Conservation (phyloP, 805 yeast genomes). For the Scheffersomyces lignosus region DNA sequence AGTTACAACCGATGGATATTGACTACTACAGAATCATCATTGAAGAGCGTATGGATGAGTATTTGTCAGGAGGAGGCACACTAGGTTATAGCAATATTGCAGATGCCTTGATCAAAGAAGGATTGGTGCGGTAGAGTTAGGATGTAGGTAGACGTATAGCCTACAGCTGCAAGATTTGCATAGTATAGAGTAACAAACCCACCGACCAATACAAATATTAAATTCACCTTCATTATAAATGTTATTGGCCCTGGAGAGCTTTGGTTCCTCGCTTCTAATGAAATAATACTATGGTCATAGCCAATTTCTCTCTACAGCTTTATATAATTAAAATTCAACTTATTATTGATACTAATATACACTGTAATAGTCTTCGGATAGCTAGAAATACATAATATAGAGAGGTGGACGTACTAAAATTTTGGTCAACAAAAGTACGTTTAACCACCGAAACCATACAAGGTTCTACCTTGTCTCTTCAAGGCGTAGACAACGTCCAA, state of each 20-base stretch:
- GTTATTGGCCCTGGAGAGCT: no score
- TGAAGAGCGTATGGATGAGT: conserved; percentile 16
- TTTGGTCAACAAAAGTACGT: neutral
- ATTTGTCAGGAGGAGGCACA: conserved; percentile 20
- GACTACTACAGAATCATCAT: conserved; percentile 25
- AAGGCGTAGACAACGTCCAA: conserved; percentile 98
- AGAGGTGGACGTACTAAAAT: conserved; percentile 8
- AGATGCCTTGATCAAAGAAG: conserved; percentile 2
- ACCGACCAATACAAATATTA: no score
- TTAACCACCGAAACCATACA: conserved; percentile 99
- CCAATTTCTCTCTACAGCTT: no score
- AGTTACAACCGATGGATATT: conserved; percentile 19
- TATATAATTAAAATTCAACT: conserved; percentile 6
- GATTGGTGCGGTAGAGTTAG: conserved; percentile 3
- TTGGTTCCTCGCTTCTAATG: no score
- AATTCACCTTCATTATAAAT: no score
- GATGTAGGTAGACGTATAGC: no score
- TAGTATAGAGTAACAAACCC: no score
- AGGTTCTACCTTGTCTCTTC: conserved; percentile 99
- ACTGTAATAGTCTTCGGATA: conserved; percentile 6
- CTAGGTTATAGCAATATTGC: conserved; percentile 11
- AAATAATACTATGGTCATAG: no score
- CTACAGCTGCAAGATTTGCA: no score
- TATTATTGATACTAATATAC: conserved; percentile 24
- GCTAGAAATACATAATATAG: conserved; percentile 11